Base-by-base conservation (phyloP, 169 alveolate genomes). In the Eimeria tenella region DNA sequence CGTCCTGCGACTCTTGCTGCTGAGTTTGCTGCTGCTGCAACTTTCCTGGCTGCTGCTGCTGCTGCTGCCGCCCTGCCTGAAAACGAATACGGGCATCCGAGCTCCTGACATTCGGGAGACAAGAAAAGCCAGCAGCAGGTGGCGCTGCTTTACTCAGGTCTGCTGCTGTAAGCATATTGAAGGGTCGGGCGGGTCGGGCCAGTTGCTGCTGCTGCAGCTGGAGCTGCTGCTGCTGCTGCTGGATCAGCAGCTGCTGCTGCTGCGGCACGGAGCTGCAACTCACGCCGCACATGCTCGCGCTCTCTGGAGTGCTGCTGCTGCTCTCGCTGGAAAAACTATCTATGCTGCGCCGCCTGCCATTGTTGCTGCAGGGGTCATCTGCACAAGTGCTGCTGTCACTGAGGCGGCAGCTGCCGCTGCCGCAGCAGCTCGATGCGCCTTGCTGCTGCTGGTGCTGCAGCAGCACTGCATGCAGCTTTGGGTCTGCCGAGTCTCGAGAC, bases 381-480 rank as follows among this genome's bases (percentile, higher is more conserved):
- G 89, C 89, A 0, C 74, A 81, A 4, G 89, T 81, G 89, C 89
- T 81, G 89, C 89, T 81, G 21, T 81, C 89, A 10, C 89, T 81
- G 42, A 81, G 89, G 23, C 89, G 70, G 89, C 89, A 81, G 89
- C 89, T 81, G 89, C 73, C 55, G 89, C 73, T 81, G 73, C 89
- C 89, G 60, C 89, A 79, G 68, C 73, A 21, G 52, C 52, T 25
- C 42, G 56, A 56, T 53, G 74, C 89, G 17, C 56, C 74, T n/a
- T 56, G 74, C 89, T 81, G 89, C 70, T 81, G 86, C 89, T 81
- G 89, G 73, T 81, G 89, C 89, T 81, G 89, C 89, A 81, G 55
- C 74, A 81, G 21, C 70, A 52, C 89, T 9, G 73, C 89, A 56
- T 81, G 89, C 89, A 81, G 74, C 73, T 23, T 31, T 17, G 53